A percentile compares a stretch with the other conserved stretches of the same genome.
Conservation (phyloP, 1,284 basidiomycete species). For the Irpex lacteus region DNA sequence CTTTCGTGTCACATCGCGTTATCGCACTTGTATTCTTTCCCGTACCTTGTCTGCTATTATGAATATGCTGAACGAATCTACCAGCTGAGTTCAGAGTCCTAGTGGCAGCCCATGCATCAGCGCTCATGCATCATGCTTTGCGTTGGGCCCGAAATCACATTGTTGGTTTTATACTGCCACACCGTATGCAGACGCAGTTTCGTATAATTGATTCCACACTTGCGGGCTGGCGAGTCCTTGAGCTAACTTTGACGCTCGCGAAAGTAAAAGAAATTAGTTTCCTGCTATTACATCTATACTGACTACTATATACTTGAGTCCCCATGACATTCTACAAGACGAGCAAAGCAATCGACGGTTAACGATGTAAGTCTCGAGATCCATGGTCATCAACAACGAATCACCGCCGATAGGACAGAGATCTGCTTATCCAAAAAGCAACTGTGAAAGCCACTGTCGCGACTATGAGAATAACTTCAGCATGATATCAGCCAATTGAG, state of each 20-base stretch:
- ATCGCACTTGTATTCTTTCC: neutral
- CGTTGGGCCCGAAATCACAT: no score
- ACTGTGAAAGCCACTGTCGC: neutral
- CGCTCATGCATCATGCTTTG: neutral
- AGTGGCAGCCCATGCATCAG: neutral
- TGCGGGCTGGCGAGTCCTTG: neutral
- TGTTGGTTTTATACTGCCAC: no score
- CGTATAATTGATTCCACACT: no score
- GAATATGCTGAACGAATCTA: neutral
- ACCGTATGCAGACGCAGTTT: no score
- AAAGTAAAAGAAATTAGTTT: neutral
- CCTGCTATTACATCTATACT: neutral
- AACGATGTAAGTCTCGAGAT: neutral
- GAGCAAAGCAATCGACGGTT: neutral
- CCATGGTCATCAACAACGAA: neutral
- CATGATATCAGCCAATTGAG: neutral
- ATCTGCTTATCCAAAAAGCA: neutral
- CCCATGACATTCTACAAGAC: neutral
- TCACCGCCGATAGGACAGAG: neutral
- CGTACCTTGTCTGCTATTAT: neutral
- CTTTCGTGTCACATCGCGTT: neutral
- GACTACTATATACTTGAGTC: neutral
- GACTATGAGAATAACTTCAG: neutral
- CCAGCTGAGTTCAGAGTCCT: neutral
- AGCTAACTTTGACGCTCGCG: neutral